Base-by-base conservation (phyloP, 148 eudicot species). In the Rhododendron simsii region DNA sequence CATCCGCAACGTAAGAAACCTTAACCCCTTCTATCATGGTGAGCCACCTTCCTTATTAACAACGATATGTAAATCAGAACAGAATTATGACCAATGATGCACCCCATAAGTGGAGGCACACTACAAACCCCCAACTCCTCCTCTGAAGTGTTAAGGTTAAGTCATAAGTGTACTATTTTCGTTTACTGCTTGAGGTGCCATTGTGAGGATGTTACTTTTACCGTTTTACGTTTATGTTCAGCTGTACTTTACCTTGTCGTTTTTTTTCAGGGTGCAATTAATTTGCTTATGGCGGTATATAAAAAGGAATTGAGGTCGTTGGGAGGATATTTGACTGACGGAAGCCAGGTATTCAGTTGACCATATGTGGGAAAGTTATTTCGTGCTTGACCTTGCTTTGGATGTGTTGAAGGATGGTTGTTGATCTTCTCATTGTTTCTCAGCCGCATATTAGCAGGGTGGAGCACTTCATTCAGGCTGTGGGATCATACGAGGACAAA, bases 401-500 rank as follows among this genome's bases (percentile, higher is more conserved):
- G 50, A 83, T 57, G 8, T 71, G 10, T 80, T 78, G 83, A 33
- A 65, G 55, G 47, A 78, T 44, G 30, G 61, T 33, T 26, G 48
- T 33, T 82, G 71, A 73, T 45, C 81, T 33, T 45, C 61, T 41
- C 81, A 57, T 78, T 84, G 26, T 84, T 51, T 45, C 48, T 67
- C 95, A 97, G 99, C 96, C 96, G 59, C 88, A 93, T 88, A 84
- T 97, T 85, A 88, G 88, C 78, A 92, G 92, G 87, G 99, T 97
- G 78, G 98, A 94, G 85, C 92, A 90, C 33, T 97, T 95, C 78
- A 97, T 97, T 86, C 98, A 97, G 90, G 98, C 99, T 86, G 93
- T 97, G 86, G 99, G 99, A 86, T 91, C 95, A 79, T 97, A 93
- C 86, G 99, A 97, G 90, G 98, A 97, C 81, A 90, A 90, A 73